Base-by-base conservation (phyloP, 2,329 filamentous ascomycete species). In the Diaporthe sp. region DNA sequence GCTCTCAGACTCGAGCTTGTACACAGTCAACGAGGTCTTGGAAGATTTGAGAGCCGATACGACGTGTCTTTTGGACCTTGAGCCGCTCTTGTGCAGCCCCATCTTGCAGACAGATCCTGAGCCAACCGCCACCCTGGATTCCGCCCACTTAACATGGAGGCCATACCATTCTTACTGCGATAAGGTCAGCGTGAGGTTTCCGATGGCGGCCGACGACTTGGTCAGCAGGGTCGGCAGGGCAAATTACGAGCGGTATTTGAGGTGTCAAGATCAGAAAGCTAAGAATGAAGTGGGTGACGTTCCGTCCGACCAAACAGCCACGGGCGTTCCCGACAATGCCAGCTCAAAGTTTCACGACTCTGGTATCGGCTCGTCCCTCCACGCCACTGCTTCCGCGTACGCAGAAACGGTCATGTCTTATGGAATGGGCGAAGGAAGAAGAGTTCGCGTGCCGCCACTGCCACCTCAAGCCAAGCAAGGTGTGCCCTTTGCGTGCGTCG, bases 331-430 rank as follows among this genome's bases (percentile, higher is more conserved):
- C 2, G 72, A 73, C 10, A 25, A 2, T 47, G 56, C 56, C 2
- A 71, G 66, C 66, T 65, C 72, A 8, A 73, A 65, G 5, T 71
- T 66, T 17, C 55, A 71, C 8, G 66, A 73, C 30, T 71, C 72
- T 44, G 66, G 66, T 6, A 56, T 66, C 17, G 72, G 66, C 15
- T 70, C 55, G 4, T 73, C 72, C 22, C 25, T 71, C 2, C 53
- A 25, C 12, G 51, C 66, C 17, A 37, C 27, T 19, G 27, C 37
- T 1, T 59, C 68, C n/a, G 35, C 65, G 1, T 73, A 73, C 32
- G 72, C 72, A 30, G 66, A 73, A 32, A 73, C 66, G 17, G 56
- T 66, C 5, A 73, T 73, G 72, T 73, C 72, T 4, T 73, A 73
- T 30, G 66, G 72, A 2, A 42, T 39, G 15, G 66, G 56, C 3